Evolutionary conservation across 352 stramenopile genomes (phyloP), one percentile per base, ranked within the genome.

Genomic region (Pythium aristosporum): DNA sequence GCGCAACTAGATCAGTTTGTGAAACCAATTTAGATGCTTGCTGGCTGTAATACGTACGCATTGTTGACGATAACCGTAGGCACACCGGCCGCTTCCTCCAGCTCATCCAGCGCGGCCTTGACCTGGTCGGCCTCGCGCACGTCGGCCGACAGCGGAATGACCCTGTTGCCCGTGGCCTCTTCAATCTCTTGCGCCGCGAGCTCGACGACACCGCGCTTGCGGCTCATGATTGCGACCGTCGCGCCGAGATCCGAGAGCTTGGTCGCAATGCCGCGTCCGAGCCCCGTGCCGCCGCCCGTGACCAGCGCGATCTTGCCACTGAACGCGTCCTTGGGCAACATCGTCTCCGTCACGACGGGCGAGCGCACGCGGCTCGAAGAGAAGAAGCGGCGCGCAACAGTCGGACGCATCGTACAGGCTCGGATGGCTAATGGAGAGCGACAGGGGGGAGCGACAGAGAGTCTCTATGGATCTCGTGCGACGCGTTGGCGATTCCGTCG

Each of bases 251-350:
- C 79, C 41, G 96, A 90, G 36, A 98, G 67, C 60, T 97, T 94
- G 41, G 88, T 94, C 16, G 92, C 91, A 54, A 98, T 97, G 72
- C 97, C 94, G 65, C 96, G 98, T 58, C 96, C 94, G 59, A 99
- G 81, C 16, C 95, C 96, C 12, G 92, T 98, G 50, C 94, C 94
- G 36, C 96, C 96, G 63, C 96, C 96, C n/a, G 95, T 99, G 10
- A 98, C 83, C 13, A 98, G 71, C 54, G 92, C 96, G 61, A 98
- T 85, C 61, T 91, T 89, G 42, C 80, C 87, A 20, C 87, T 34
- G 56, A 94, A 92, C 10, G 71, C 77, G 54, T 77, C 80, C 32
- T 58, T 75, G 7, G 84, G 80, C 53, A 96, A 70, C 83, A 94
- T 94, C 15, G 79, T 87, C 56, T 53, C 62, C 34, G 77, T 67